These are phyloP conservation scores for Pisolithus thermaeus DNA, from an alignment of 1,284 basidiomycete genomes.

Conservation along the genomic window DNA sequence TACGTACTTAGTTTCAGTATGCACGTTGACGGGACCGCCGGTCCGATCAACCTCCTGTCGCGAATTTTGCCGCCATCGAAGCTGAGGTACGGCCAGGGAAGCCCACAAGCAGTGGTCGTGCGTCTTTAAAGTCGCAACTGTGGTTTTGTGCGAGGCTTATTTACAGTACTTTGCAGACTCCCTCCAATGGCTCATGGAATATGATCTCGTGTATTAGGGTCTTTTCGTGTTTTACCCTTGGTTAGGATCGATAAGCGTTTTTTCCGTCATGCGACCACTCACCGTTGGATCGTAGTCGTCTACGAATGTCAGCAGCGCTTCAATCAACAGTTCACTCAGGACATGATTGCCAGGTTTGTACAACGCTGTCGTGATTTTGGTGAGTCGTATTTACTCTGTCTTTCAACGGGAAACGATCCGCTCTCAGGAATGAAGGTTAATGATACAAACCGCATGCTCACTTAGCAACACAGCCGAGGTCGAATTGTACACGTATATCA, in stretches of 20 bases:
- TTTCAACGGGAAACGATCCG: background rate
- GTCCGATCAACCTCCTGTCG: slow-evolving; percentile 49
- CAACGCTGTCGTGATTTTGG: slow-evolving; percentile 48
- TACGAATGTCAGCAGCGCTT: slow-evolving; percentile 58
- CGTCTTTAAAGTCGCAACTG: slow-evolving; percentile 14
- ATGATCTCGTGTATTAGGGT: too few relatives aligned
- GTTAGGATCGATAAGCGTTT: slow-evolving; percentile 61
- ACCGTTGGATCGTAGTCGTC: slow-evolving; percentile 58
- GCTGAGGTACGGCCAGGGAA: slow-evolving; percentile 52
- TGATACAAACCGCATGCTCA: slow-evolving; percentile 37
- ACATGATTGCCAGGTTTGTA: slow-evolving; percentile 47
- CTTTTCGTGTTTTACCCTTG: too few relatives aligned
- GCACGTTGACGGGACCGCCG: slow-evolving; percentile 41
- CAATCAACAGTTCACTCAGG: slow-evolving; percentile 33
- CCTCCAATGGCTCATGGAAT: too few relatives aligned
- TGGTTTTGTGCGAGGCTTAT: too few relatives aligned
- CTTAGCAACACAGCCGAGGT: slow-evolving; percentile 51
- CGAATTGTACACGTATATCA: slow-evolving; percentile 41
- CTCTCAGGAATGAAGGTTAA: slow-evolving; percentile 45
- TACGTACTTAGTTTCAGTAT: slow-evolving; percentile 68
- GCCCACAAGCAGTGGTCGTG: slow-evolving; percentile 49
- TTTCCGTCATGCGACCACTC: slow-evolving; percentile 44
- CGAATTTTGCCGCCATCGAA: slow-evolving; percentile 56
- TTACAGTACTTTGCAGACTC: too few relatives aligned
- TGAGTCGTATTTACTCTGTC: slow-evolving; percentile 28